Percentiles rank a stretch among this genome's conserved stretches.
phyloP scores from a whole-genome alignment of 164 flowering plant genomes.

The Amborella trichopoda region DNA sequence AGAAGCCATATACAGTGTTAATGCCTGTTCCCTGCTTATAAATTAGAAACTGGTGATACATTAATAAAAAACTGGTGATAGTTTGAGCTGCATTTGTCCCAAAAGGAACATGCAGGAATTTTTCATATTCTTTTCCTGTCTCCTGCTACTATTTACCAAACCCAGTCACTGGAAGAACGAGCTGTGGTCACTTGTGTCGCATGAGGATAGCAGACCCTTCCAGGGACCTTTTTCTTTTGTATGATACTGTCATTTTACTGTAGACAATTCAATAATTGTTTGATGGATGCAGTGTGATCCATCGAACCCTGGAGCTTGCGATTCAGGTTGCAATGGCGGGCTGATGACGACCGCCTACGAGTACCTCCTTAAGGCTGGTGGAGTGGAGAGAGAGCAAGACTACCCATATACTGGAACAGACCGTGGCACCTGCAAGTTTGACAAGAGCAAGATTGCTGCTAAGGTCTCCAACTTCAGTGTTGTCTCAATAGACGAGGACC shows the following conservation, averaged over 20 bases:
- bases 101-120: background rate
- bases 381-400: constrained; percentile 84
- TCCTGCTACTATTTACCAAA: background rate
- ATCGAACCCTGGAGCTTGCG: constrained; percentile 57
- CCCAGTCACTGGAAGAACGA: no score
- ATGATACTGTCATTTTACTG: background rate
- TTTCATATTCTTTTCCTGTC: background rate
- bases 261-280: background rate
- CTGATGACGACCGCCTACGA: constrained; percentile 92
- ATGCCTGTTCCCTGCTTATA: no score
- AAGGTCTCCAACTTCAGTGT: constrained; percentile 83
- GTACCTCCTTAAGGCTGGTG: constrained; percentile 85
- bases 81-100: no score
- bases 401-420: constrained; percentile 90
- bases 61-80: no score
- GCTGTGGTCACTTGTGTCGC: no score
- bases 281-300: constrained; percentile 74
- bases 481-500: constrained; percentile 85
- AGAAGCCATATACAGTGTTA: no score
- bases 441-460: constrained; percentile 75
- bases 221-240: background rate
- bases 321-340: constrained; percentile 91
- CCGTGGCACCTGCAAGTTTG: constrained; percentile 72
- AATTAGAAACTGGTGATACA: no score
- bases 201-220: no score